Evolutionary conservation across 2,329 filamentous ascomycete species (phyloP), one percentile per base, ranked within the genome.

Genomic region (Fusarium caatingaense): DNA sequence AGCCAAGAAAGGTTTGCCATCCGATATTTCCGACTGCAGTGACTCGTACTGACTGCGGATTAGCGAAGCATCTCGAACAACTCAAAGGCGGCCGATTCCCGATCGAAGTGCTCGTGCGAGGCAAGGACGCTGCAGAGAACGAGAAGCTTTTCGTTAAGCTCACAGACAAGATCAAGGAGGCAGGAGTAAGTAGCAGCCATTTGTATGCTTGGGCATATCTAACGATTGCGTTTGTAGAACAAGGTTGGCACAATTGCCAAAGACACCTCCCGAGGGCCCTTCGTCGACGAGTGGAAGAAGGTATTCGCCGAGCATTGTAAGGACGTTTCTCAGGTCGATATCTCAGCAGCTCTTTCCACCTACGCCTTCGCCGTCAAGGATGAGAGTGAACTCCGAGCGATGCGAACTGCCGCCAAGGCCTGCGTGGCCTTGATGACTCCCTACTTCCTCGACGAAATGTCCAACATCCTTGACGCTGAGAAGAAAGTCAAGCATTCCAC

Each of bases 401-500:
- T 99, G 87, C 91, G 97, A 77, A 97, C 95, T 73, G 94, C 95
- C 7, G 96, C 96, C 58, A 92, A 96, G 78, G 95, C 96, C 48
- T 98, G 94, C 74, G 95, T 97, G 71, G 94, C 94, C 62, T 85
- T 98, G 64, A 97, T 98, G 91, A 93, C 93, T 53, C 93, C 95
- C 64, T 99, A 96, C 81, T 98, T 98, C 79, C 91, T 99, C 71
- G 96, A 99, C 78, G 94, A 98, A 79, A 98, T 99, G 94, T 97
- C 95, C 53, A 92, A 92, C 74, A 92, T 98, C 55, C 89, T 99
- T 64, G 96, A 99, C 77, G 92, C 94, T 72, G 97, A 98, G 80
- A 98, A 97, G 85, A 97, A 97, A 78, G 93, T 98, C 78, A 96
- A 94, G 69, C 96, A 99, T 81, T 93, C 91, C 71, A 87, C 87